Evolutionary conservation across 2,329 filamentous ascomycete genomes (phyloP), one percentile per base, ranked within the genome.

Genomic region (Cercospora canescens): DNA sequence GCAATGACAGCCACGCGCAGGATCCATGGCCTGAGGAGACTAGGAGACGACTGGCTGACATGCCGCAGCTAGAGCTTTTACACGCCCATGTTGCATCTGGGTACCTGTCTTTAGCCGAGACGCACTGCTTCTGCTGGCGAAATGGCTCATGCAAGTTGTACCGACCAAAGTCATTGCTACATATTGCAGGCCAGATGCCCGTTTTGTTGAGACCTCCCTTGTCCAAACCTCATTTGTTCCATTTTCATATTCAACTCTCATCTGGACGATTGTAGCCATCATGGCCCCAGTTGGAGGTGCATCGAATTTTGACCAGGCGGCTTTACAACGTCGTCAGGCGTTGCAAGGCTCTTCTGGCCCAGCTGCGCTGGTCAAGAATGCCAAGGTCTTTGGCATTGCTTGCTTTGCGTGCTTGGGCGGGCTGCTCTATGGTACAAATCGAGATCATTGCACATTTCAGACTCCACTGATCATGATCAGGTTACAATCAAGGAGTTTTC

Each of bases 401-500:
- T 80, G 84, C 61, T 87, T 87, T 66, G 81, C 82, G 6, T 84
- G 81, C 66, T 75, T 86, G 34, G 83, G 83, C 71, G 84, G 84
- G 60, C 75, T 85, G 21, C 79, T 86, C 30, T 88, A 91, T 75
- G 89, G 91, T 66, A 59, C 7, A 48, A 8, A 28, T 32, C 28
- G 16, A 8, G 14, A 48, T 6, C 16, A n/a, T 11, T 3, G 26
- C 34, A 24, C 35, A 14, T 12, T 2, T 32, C n/a, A 21, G 14
- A 48, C n/a, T 9, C 21, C 26, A 24, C 54, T 68, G 32, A 63
- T 28, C 4, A 55, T 26, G 18, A 21, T 2, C 79, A 92, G 87
- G 89, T 12, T 91, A 91, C 79, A 91, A 91, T 75, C 88, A 91
- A 76, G 91, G 90, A 71, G 89, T 92, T 79, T 91, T 92, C 79